Evolutionary conservation across 73 alveolate genomes (phyloP), one percentile per base, ranked within the genome.

Genomic region (Paramecium caudatum): DNA sequence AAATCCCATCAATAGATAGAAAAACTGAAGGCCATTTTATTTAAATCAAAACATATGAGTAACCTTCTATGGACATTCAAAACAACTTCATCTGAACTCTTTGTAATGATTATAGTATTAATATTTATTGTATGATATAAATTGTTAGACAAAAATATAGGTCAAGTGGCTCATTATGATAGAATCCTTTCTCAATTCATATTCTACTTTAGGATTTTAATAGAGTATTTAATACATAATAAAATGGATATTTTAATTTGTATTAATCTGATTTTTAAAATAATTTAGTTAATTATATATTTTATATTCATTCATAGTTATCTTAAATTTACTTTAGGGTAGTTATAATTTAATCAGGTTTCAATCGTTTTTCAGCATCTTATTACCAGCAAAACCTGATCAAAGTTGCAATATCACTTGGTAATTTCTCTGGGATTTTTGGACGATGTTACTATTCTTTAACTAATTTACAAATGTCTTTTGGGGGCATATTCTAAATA

Each of bases 331-430:
- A 10, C 32, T 74, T 74, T 13, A 74, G 32, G 6, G 70, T 74
- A 8, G 23, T 6, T 39, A 74, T 10, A 21, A 74, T 74, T 27
- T 74, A 37, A 37, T 36, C 19, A 7, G 4, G n/a, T 34, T 74
- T 19, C 1, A 68, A 68, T 74, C 88, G 36, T 41, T 74, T 8
- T 34, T 13, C 3, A 0, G 88, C 32, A 17, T 74, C 88, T 43
- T 74, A 74, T 74, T 74, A 43, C 88, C 88, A 74, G 19, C 88
- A 74, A 41, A 30, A 74, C 43, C 88, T 74, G 1, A 74, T 74
- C 21, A 74, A 45, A 41, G 39, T 45, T 5, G 88, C 65, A 4
- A 74, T 39, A 27, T 74, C 15, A 36, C 37, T 1, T 17, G 36
- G 36, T 16, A 74, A 32, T 1, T 46, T 32, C 6, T 16, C 68